Conservation (phyloP, 2,329 filamentous ascomycete genomes). For the Cercospora berteroae region DNA sequence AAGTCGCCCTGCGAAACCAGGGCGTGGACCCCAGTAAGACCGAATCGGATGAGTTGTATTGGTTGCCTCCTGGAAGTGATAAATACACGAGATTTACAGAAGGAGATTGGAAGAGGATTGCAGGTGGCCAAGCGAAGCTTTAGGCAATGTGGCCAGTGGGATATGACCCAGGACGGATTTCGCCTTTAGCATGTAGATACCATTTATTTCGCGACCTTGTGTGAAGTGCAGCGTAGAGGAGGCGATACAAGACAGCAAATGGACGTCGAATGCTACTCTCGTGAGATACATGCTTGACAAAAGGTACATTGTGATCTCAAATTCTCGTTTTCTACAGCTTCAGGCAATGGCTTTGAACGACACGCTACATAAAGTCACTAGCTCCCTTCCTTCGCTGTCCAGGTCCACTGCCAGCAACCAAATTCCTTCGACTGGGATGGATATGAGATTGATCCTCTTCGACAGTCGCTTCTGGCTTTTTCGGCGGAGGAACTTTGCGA, state of each 20-base stretch:
- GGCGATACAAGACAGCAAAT: background rate
- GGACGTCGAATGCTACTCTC: background rate
- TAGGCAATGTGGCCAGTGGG: constrained; percentile 44
- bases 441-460: constrained; percentile 37
- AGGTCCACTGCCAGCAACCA: constrained; percentile 29
- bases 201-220: background rate
- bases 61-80: constrained; percentile 60
- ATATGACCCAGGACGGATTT: background rate
- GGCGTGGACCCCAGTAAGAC: constrained; percentile 67
- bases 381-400: constrained; percentile 25
- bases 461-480: constrained; percentile 3
- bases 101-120: constrained; percentile 67
- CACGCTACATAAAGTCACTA: constrained; percentile 30
- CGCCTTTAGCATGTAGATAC: background rate
- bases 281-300: background rate
- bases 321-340: background rate
- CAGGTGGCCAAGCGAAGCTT: constrained; percentile 67
- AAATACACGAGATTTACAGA: constrained; percentile 65
- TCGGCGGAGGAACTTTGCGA: constrained; percentile 7
- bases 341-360: background rate
- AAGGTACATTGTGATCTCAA: background rate
- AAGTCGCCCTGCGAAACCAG: constrained; percentile 67
- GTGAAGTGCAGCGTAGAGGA: background rate
- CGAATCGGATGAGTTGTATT: constrained; percentile 56
- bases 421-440: constrained; percentile 37